Conservation (phyloP, 805 yeast species). For the Scheffersomyces spartinae region DNA sequence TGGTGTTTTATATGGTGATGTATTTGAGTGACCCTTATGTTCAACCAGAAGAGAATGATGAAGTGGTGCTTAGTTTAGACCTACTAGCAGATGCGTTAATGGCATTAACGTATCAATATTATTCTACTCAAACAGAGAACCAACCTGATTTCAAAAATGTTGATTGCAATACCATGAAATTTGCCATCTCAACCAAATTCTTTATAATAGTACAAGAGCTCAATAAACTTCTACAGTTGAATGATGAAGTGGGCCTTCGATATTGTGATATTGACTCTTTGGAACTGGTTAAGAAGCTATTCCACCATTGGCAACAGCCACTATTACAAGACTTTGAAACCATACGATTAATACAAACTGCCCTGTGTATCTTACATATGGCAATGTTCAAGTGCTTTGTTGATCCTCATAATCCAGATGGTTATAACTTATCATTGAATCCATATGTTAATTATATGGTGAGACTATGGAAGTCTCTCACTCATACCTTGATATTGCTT, state of each 20-base stretch:
- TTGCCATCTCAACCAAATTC: conserved; percentile 19
- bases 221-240: conserved; percentile 13
- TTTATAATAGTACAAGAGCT: conserved; percentile 16
- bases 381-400: too few relatives aligned
- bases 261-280: conserved; percentile 17
- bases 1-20: too few relatives aligned
- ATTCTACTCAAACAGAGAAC: too few relatives aligned
- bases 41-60: conserved; percentile 28
- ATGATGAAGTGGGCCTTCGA: conserved; percentile 20
- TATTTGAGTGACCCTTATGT: conserved; percentile 33
- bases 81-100: conserved; percentile 18
- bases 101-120: conserved; percentile 15
- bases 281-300: too few relatives aligned
- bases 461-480: conserved; percentile 31
- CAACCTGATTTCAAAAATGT: too few relatives aligned
- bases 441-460: conserved; percentile 28
- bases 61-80: conserved; percentile 19
- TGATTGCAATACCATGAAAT: conserved; percentile 22
- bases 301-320: too few relatives aligned
- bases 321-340: too few relatives aligned
- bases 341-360: too few relatives aligned
- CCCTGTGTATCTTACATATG: too few relatives aligned
- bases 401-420: conserved; percentile 8
- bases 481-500: conserved; percentile 27
- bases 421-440: conserved; percentile 17